Evolutionary conservation across 1,284 basidiomycete genomes (phyloP), one percentile per base, ranked within the genome.

Genomic region (Golubevia pallescens): DNA sequence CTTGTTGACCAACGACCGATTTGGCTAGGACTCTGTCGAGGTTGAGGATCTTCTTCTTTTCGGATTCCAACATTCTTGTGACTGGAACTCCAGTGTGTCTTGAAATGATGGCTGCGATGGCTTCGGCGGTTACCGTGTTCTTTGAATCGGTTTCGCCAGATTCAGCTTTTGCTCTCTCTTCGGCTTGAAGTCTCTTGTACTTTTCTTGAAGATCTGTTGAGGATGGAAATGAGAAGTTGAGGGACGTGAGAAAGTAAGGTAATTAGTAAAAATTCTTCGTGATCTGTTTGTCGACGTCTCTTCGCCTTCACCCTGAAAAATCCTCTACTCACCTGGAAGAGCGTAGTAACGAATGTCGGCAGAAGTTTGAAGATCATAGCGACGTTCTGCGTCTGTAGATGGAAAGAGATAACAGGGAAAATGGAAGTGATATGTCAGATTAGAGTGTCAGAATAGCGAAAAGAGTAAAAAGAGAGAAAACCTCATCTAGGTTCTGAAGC

Each of bases 11-110:
- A 24, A 84, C 75, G 13, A 85, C 80, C 28, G 80, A 77, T 57
- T 70, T 69, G 56, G 71, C 68, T 28, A 85, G 67, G 21, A 80
- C 72, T 28, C 67, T 71, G 57, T 84, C 81, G 38, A 85, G 73
- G 51, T 71, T 66, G 6, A 85, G 71, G 57, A 85, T 70, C 69
- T 84, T 84, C 62, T 74, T 66, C 66, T 76, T 78, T 66, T 85
- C 83, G 28, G 74, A 77, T 69, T 84, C 80, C 54, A 81, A 71
- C 80, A 85, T 82, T 57, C 73, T 67, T 53, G 77, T 73, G n/a
- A 83, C 81, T 14, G 81, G 81, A 48, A 85, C 78, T 52, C 83
- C 83, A 0, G 83, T 85, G 81, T 79, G 81, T 53, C 83, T 71
- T 5, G 78, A 73, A 10, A 85, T 81, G 38, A 84, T 79, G 10